Evolutionary conservation across 2,329 filamentous ascomycete genomes (phyloP), one percentile per base, ranked within the genome.

Genomic region (Colletotrichum sublineola): DNA sequence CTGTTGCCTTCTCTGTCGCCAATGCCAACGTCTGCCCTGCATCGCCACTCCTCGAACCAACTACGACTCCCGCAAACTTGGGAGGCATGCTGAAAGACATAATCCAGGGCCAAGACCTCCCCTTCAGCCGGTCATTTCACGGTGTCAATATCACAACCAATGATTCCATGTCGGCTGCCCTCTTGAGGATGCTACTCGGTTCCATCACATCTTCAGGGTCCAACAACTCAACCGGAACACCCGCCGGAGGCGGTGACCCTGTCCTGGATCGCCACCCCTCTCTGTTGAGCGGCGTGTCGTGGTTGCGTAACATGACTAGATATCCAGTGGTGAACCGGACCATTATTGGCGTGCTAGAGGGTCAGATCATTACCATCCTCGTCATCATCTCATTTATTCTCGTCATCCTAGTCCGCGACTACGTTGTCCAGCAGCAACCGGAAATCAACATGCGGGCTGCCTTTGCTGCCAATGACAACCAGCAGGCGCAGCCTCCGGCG

Each of bases 351-450:
- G 90, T 96, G 0, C 84, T 98, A 4, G 96, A 99, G 83, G 96
- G 96, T 5, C 95, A 97, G 79, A 89, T 98, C 60, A 97, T 99
- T 76, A 99, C 96, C 0, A 84, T 98, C 7, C 84, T 97, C 14
- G 94, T 98, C 63, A 96, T 99, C 9, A 88, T 97, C 56, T 95
- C 93, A 70, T 99, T 98, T 81, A 98, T 99, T 71, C 85, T 99
- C n/a, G 91, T 99, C 53, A 99, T 99, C 76, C 84, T 99, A 5
- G 98, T 99, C 58, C 87, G 97, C 58, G 96, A 99, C 83, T 99
- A 97, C 88, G 96, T 99, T 63, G 95, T 99, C 12, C 96, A 99
- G 80, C 96, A 99, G 80, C 96, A 99, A 79, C 96, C 96, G 6
- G 92, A 95, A 75, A 92, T 96, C 76, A 97, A 97, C 77, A 92